Evolutionary conservation across 768 basidiomycete species (phyloP), one percentile per base, ranked within the genome.

Genomic region (Suillus occidentalis): DNA sequence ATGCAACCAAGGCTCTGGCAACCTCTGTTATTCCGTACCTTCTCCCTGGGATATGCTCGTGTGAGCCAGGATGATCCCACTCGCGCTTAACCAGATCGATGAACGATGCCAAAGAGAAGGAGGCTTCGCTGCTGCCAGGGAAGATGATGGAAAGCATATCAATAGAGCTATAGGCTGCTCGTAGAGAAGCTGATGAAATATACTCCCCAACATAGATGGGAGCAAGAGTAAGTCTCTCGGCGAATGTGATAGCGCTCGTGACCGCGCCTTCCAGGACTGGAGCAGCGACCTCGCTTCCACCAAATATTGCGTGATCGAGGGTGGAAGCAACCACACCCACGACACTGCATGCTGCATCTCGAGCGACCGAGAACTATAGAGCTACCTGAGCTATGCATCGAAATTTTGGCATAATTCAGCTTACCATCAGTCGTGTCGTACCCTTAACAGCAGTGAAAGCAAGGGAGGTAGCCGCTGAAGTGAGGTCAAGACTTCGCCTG

Each of bases 21-120:
- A 92, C 83, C 64, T 90, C 85, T 0, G 84, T 84, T 49, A 92
- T 78, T 9, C 89, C 85, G 68, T 85, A 90, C 50, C 83, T 83
- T 65, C 82, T 85, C 69, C 81, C 82, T 1, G 90, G 90, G 28
- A 87, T 79, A 25, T 79, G 79, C 14, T 83, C 81, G 34, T 83
- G 83, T 16, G 79, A 78, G 8, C 76, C 80, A 53, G 86, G 84
- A 45, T 85, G 80, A 66, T 82, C 81, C 89, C 90, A 90, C 78
- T 95, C 92, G 45, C 89, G 81, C 61, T 86, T 85, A n/a, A 94
- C 91, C 39, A 95, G 86, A 39, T 81, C 83, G 62, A 94, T 89
- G 75, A 94, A 93, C 12, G 90, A 87, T 10, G 86, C 88, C 8
- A 95, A 79, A 2, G 91, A 92, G 75, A 94, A 94, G 20, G 90